phyloP scores from a whole-genome alignment of 208 protist species.

The Herpetomonas tarakana region DNA sequence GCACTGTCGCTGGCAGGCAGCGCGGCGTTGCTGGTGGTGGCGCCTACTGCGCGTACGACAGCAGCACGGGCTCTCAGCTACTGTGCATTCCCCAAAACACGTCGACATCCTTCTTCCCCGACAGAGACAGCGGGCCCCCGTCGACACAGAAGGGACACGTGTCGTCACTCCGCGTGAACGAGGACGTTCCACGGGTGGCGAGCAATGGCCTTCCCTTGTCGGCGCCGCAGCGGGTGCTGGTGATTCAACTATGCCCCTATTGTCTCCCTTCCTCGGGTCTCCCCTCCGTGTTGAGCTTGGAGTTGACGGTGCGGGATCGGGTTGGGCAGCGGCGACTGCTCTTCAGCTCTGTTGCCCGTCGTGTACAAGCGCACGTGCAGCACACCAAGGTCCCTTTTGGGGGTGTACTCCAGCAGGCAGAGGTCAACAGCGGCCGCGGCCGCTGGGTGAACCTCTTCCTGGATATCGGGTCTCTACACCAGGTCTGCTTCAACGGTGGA shows the following conservation, averaged over 20 bases:
- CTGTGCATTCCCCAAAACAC: slow-evolving; percentile 51
- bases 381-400: slow-evolving; percentile 60
- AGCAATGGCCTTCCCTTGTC: background rate
- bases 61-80: slow-evolving; percentile 63
- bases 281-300: slow-evolving; percentile 16
- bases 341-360: slow-evolving; percentile 36
- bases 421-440: slow-evolving; percentile 9
- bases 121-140: slow-evolving; percentile 1
- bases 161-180: too few relatives aligned
- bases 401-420: slow-evolving; percentile 17
- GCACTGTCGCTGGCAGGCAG: background rate
- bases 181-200: too few relatives aligned
- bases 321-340: slow-evolving; percentile 29
- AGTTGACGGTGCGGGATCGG: slow-evolving; percentile 24
- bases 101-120: slow-evolving; percentile 46
- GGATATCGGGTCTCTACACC: slow-evolving; percentile 40
- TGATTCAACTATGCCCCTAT: slow-evolving; percentile 50
- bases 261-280: background rate
- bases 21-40: background rate
- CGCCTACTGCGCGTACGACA: slow-evolving; percentile 52
- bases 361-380: slow-evolving; percentile 38
- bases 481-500: slow-evolving; percentile 12
- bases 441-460: slow-evolving; percentile 72
- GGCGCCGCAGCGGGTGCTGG: slow-evolving; percentile 34
- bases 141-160: too few relatives aligned